Percentiles rank a stretch among this genome's conserved stretches.
These are phyloP conservation scores for Sclerotinia spermophila DNA, from an alignment of 2,329 filamentous ascomycete genomes.

Conservation along the genomic window DNA sequence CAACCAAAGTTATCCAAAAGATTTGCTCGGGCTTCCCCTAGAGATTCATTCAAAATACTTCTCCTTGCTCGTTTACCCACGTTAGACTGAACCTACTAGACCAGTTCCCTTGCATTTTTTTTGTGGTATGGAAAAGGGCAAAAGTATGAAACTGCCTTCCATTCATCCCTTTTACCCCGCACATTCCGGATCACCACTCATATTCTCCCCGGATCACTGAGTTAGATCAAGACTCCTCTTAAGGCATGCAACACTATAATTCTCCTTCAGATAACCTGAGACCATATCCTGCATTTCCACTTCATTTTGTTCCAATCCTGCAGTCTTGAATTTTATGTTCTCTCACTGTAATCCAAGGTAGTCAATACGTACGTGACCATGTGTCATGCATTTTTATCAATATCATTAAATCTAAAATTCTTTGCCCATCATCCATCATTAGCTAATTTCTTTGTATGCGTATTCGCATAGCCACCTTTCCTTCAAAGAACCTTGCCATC, in stretches of 20 bases:
- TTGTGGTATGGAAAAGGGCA: too few species aligned
- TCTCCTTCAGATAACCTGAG: neutral
- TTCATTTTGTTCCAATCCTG: neutral
- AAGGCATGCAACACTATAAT: neutral
- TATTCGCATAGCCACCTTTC: neutral
- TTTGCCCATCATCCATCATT: constrained; percentile 1
- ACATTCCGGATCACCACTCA: too few species aligned
- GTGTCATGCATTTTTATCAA: neutral
- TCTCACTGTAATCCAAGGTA: neutral
- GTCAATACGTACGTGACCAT: neutral
- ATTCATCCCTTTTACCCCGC: too few species aligned
- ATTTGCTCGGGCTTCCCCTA: too few species aligned
- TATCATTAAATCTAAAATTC: neutral
- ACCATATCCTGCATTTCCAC: neutral
- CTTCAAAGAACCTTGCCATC: neutral
- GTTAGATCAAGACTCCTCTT: neutral
- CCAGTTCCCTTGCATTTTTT: neutral
- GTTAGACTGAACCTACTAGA: too few species aligned
- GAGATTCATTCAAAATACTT: neutral
- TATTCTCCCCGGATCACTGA: neutral
- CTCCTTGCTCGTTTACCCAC: neutral
- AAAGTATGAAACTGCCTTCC: too few species aligned
- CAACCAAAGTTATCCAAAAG: neutral
- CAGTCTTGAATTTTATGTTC: neutral
- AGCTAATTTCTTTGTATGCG: neutral